A percentile compares a stretch with the other conserved stretches of the same genome.
phyloP scores from a whole-genome alignment of 1,284 basidiomycete species.

The Cutaneotrichosporon mucoides region DNA sequence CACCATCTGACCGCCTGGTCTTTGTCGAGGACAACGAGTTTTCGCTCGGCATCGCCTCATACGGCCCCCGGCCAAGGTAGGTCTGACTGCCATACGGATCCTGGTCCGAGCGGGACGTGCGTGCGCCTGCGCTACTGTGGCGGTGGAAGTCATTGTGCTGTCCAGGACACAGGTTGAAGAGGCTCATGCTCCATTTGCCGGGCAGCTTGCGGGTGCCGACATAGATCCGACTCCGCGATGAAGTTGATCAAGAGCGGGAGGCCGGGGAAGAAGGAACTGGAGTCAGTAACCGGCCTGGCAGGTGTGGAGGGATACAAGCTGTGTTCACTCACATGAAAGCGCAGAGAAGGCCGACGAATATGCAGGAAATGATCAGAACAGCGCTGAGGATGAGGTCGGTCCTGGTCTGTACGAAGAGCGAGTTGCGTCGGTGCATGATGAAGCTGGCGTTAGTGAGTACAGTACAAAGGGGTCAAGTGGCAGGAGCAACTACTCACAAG shows the following conservation, averaged over 20 bases:
- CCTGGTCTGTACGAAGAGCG: background rate
- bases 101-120: too few species aligned
- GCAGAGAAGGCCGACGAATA: background rate
- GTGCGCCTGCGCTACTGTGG: too few species aligned
- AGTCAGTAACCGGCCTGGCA: background rate
- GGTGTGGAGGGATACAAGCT: background rate
- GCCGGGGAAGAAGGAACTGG: background rate
- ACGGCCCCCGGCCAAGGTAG: too few species aligned
- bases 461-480: too few species aligned
- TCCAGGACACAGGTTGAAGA: background rate
- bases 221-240: background rate
- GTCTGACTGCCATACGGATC: too few species aligned
- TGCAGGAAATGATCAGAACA: background rate
- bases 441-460: background rate
- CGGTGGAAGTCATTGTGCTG: too few species aligned
- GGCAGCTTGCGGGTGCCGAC: background rate
- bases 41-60: too few species aligned
- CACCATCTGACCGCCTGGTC: too few species aligned
- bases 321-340: background rate
- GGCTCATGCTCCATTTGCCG: background rate
- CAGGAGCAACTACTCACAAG: background rate
- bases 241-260: background rate
- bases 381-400: background rate
- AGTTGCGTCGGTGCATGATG: background rate
- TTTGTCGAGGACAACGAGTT: too few species aligned